Conservation (phyloP, 441 rosid species). For the Erodium texanum region DNA sequence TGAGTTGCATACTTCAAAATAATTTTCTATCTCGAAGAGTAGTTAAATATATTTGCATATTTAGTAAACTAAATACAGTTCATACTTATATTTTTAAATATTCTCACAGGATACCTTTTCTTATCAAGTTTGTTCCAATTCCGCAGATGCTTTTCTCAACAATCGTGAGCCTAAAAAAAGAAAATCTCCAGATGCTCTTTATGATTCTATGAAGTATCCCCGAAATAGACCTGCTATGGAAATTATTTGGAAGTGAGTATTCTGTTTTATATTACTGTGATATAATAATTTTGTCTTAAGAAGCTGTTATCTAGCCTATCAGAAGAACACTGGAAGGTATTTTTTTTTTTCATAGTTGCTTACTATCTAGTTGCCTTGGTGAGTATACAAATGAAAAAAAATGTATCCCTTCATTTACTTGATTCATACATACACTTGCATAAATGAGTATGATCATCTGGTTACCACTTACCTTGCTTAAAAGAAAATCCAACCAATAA, state of each 20-base stretch:
- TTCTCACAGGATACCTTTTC: not conserved
- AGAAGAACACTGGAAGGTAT: not conserved
- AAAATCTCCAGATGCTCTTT: not conserved
- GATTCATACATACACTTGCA: not conserved
- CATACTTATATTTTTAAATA: not conserved
- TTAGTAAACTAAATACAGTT: not conserved
- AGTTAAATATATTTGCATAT: not conserved
- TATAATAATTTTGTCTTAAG: not conserved
- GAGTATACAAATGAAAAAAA: not conserved
- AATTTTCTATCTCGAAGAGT: not conserved
- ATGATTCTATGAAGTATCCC: not conserved
- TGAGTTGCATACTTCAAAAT: not conserved
- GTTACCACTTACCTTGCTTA: not conserved
- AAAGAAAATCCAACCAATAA: not conserved
- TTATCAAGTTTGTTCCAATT: not conserved
- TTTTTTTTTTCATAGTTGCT: not conserved
- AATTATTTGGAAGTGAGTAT: constrained; percentile 2
- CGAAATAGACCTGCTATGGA: not conserved
- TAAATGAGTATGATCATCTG: not conserved
- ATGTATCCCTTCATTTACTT: not conserved
- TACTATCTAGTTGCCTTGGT: not conserved
- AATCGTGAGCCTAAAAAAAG: not conserved
- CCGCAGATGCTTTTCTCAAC: not conserved
- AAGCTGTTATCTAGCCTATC: not conserved
- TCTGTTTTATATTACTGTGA: not conserved